Base-by-base conservation (phyloP, 805 yeast species). In the Huiozyma sinensis region DNA sequence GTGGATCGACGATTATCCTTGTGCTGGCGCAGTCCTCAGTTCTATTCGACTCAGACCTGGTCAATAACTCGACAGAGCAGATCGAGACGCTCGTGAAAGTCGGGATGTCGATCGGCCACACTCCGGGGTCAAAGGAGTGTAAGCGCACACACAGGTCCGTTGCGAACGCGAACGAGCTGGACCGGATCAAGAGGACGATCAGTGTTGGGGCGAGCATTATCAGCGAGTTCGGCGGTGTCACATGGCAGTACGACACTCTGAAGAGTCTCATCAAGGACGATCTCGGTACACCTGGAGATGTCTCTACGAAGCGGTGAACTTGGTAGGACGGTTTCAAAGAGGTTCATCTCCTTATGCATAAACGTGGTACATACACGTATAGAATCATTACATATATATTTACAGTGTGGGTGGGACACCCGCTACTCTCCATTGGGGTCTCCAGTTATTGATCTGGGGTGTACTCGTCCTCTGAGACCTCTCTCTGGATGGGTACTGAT, bases 21-120 rank as follows among this genome's bases (percentile, higher is more conserved):
- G 58, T 92, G 6, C 76, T 88, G 52, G 79, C 80, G 44, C 58
- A 66, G 8, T 61, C 64, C 3, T 53, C 46, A 6, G 70, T 83
- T 53, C 48, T 50, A 28, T 82, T 88, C 56, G 98, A 90, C 61
- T 61, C 78, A 0, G 97, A 90, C 61, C 58, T 90, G 13, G 57
- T 74, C 6, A 63, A 71, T 29, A 92, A 89, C 58, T 83, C 96
- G 0, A 61, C 59, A 29, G 73, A 74, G 24, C 71, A 80, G 17
- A 71, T 86, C 11, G 98, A 90, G 60, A 89, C 97, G 0, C 68
- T 89, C 45, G 80, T 89, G 1, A 67, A 83, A 43, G 95, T 89
- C 1, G 97, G 97, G 0, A 90, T 86, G 83, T 83, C 95, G 35
- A 74, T 90, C 34, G 97, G 96, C 0, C 96, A 89, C 60, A 50